Evolutionary conservation across 352 stramenopile genomes (phyloP).

Genomic region (Lagenidium giganteum): DNA sequence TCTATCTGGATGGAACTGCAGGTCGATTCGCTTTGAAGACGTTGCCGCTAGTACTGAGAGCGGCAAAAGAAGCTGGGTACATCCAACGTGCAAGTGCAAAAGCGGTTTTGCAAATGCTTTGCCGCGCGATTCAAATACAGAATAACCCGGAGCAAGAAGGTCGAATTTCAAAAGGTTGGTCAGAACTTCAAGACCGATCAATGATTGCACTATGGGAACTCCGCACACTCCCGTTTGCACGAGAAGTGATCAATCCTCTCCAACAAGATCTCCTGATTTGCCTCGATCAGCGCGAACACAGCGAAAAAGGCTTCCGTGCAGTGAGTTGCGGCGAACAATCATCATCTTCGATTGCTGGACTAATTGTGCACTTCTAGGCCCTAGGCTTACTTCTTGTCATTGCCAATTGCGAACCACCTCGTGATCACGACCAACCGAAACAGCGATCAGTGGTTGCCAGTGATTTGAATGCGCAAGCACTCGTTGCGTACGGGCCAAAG

Average conservation of each 20-base stretch:
- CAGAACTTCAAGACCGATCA: no score
- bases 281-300: no score
- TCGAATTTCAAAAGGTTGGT: no score
- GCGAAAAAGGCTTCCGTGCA: no score
- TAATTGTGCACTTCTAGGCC: no score
- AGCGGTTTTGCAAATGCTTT: conserved; percentile 5
- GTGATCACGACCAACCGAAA: conserved; percentile 1
- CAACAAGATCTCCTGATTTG: no score
- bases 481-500: conserved; percentile 6
- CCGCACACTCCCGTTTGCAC: neutral
- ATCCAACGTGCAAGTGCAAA: neutral
- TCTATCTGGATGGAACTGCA: neutral
- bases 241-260: neutral
- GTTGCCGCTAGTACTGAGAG: conserved; percentile 6
- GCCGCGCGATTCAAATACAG: neutral
- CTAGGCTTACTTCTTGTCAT: no score
- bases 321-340: no score
- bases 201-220: neutral
- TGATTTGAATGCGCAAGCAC: neutral
- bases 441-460: neutral
- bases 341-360: no score
- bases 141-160: no score
- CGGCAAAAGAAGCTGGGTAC: neutral
- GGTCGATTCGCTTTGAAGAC: conserved; percentile 14
- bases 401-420: neutral